A percentile compares a stretch with the other conserved stretches of the same genome.
These are phyloP conservation scores for Cadophora gregata DNA, from an alignment of 2,329 filamentous ascomycete species.

Conservation along the genomic window DNA sequence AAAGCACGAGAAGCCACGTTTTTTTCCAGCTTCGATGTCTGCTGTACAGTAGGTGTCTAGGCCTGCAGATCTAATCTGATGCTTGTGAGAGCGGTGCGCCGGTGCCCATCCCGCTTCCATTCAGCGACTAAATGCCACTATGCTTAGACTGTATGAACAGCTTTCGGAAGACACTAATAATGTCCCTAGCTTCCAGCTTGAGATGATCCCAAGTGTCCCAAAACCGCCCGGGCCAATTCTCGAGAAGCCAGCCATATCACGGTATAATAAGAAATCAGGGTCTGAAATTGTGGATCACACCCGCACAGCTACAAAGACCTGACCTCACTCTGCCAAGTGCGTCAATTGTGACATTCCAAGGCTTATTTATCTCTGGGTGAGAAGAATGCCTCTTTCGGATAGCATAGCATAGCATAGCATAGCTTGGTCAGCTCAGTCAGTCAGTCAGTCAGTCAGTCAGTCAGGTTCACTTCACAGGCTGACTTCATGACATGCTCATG, in stretches of 20 bases:
- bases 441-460: neutral
- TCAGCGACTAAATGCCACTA: neutral
- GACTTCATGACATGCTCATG: neutral
- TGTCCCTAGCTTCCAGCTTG: neutral
- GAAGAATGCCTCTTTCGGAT: neutral
- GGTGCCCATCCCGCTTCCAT: neutral
- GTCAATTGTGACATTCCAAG: neutral
- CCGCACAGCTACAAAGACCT: neutral
- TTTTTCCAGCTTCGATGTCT: neutral
- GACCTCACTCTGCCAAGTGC: neutral
- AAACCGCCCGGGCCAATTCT: neutral
- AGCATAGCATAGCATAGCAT: no score
- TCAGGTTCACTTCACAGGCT: neutral
- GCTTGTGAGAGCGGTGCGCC: slow-evolving; percentile 4
- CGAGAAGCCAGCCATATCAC: neutral
- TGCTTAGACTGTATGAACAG: neutral
- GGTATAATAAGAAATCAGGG: neutral
- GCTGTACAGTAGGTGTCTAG: no score
- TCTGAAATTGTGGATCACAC: neutral
- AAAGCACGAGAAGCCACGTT: neutral
- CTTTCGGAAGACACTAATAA: neutral
- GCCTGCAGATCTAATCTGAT: slow-evolving; percentile 13
- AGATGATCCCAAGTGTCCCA: neutral
- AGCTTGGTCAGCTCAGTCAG: no score
- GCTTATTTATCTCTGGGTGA: neutral